A percentile compares a stretch with the other conserved stretches of the same genome.
Evolutionary conservation across 2,329 filamentous ascomycete species (phyloP).

Genomic region (Exophiala sp.): DNA sequence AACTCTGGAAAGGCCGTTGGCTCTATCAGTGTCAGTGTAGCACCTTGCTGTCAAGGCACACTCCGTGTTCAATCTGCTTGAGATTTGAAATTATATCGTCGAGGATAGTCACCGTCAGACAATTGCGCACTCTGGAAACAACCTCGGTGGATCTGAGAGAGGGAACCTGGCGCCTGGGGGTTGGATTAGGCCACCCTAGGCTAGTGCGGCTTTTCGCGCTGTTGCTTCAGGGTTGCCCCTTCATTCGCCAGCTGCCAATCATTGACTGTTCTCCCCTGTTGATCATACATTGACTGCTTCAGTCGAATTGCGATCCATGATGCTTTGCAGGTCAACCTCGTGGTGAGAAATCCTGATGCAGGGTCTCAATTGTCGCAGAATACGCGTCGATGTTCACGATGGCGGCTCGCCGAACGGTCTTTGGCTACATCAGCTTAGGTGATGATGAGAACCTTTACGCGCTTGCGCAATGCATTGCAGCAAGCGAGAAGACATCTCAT

Average conservation of each 20-base stretch:
- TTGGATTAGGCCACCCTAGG: too few species aligned
- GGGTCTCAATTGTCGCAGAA: conserved; percentile 17
- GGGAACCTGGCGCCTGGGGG: too few species aligned
- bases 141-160: too few species aligned
- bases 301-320: conserved; percentile 3
- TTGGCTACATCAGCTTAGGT: not conserved
- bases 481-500: conserved; percentile 5
- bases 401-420: conserved; percentile 7
- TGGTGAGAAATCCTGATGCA: conserved; percentile 4
- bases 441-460: not conserved
- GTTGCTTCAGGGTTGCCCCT: conserved; percentile 5
- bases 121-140: too few species aligned
- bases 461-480: not conserved
- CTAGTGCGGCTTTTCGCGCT: not conserved
- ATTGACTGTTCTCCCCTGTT: conserved; percentile 8
- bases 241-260: conserved; percentile 13
- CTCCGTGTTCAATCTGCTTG: too few species aligned
- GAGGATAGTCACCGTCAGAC: too few species aligned
- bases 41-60: too few species aligned
- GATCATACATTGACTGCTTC: conserved; percentile 19
- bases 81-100: too few species aligned
- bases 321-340: conserved; percentile 17
- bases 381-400: conserved; percentile 6
- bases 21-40: too few species aligned
- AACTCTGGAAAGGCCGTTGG: too few species aligned